Evolutionary conservation across 352 stramenopile species (phyloP), one percentile per base, ranked within the genome.

Genomic region (Discostella stelligera): DNA sequence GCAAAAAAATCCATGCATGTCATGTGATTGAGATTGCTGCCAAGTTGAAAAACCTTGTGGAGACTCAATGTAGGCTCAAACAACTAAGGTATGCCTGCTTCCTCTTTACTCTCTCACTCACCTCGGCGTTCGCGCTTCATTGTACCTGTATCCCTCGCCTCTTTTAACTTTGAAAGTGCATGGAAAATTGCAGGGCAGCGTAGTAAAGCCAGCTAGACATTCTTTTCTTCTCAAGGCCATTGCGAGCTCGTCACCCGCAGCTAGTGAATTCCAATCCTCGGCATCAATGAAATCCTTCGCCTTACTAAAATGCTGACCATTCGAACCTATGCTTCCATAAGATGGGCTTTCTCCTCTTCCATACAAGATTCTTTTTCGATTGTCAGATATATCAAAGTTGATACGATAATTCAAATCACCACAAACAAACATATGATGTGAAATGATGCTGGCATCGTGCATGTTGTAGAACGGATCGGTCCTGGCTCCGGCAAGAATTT

Each of bases 371-470:
- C 46, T 11, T 20, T 14, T n/a, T 39, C 10, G 21, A 30, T 20
- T 50, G 18, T 69, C 13, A 46, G 18, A 50, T 56, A 46, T 16
- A 32, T 53, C 18, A 65, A 89, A 86, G 5, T 70, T 72, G 9
- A 78, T 86, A n/a, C 83, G 66, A 71, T 89, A 89, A 54, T 91
- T 92, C 37, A 92, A 77, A 81, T 92, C 87, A 6, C 87, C 87
- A 50, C 84, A 79, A 30, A 90, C 37, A 72, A 92, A 92, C 63
- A 80, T 84, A 66, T 90, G 82, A 62, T 92, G 87, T 32, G 68
- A 79, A n/a, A 78, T 80, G 41, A 88, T 80, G 16, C 67, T 77
- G 4, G 78, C 83, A 79, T 92, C 87, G 49, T 83, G 68, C 46
- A 81, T 66, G 48, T 70, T 77, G 25, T 77, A 83, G 13, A 67